phyloP scores from a whole-genome alignment of 1,139 yeast genomes.

The Casaregolazyma suthepensis region DNA sequence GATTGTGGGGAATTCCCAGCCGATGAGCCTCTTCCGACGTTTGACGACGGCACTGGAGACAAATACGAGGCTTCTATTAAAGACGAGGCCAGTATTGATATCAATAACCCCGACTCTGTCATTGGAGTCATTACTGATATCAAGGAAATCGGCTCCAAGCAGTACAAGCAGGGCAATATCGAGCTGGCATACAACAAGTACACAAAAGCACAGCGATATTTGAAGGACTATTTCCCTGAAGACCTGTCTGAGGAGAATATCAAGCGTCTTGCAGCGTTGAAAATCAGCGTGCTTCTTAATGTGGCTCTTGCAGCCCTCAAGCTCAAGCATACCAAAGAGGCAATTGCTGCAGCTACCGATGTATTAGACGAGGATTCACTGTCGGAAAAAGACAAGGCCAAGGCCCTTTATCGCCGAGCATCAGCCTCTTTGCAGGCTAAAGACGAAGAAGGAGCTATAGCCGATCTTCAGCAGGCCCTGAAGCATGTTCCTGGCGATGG shows the following conservation, averaged over 20 bases:
- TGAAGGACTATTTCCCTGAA: slow-evolving; percentile 64
- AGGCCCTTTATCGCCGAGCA: slow-evolving; percentile 84
- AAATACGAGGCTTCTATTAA: slow-evolving; percentile 68
- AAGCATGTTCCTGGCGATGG: slow-evolving; percentile 63
- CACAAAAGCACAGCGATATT: slow-evolving; percentile 59
- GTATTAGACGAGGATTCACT: slow-evolving; percentile 60
- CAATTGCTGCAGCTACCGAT: slow-evolving; percentile 54
- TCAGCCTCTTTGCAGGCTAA: slow-evolving; percentile 33
- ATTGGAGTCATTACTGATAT: slow-evolving; percentile 57
- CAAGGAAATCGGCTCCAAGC: slow-evolving; percentile 72
- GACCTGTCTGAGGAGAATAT: slow-evolving; percentile 38
- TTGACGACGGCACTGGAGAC: slow-evolving; percentile 82
- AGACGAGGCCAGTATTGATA: slow-evolving; percentile 33
- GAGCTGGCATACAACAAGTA: slow-evolving; percentile 60
- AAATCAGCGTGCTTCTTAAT: slow-evolving; percentile 61
- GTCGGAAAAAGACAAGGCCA: slow-evolving; percentile 66
- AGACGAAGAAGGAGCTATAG: slow-evolving; percentile 64
- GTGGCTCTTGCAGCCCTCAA: slow-evolving; percentile 72
- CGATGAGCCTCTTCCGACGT: slow-evolving; percentile 45
- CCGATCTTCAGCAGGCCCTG: slow-evolving; percentile 59
- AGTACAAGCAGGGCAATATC: slow-evolving; percentile 55
- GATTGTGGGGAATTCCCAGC: slow-evolving; percentile 72
- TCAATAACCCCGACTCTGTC: slow-evolving; percentile 43
- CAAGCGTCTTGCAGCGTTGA: slow-evolving; percentile 40
- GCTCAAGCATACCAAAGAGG: slow-evolving; percentile 49